Evolutionary conservation across 371 early-diverging fungal genomes (phyloP), one percentile per base, ranked within the genome.

Genomic region (Lichtheimia hyalospora): DNA sequence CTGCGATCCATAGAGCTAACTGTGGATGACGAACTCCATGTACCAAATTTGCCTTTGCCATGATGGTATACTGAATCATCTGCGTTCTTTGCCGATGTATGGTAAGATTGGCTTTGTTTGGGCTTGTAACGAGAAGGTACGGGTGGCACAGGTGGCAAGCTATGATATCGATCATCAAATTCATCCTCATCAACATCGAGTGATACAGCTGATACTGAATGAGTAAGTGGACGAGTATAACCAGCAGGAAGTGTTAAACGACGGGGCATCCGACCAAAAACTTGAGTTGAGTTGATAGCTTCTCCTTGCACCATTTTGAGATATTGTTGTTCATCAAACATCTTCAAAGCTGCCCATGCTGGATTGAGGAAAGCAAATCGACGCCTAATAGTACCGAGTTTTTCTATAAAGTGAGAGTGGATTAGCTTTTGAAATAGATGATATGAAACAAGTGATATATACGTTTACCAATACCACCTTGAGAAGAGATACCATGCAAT

Each of bases 391-490:
- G 46, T 16, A 39, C 52, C 54, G 8, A 71, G 58, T 49, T 62
- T 65, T 41, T 67, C 71, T 71, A 48, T 8, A 34, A 34, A 34
- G 8, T 8, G 34, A 8, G 2, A 8, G 10, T 34, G 10, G 10
- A 34, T 34, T 34, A 34, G 34, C 34, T 34, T 34, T 34, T 34
- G 53, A 39, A 51, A 23, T 8, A 51, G 23, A 16, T 10, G 20
- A 46, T 46, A 46, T 46, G 2, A 46, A 21, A 24, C 14, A 21
- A 50, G 23, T 16, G 13, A 42, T 20, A 54, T 63, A 68, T 68
- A 79, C 79, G 62, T 73, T 75, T 73, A 25, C 76, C 79, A 20
- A 79, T 71, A 50, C 75, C 75, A 28, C 79, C 79, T 49, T 72
- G 73, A 12, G 69, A 61, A n/a, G 48, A 48, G n/a, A 73, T 66